Percentiles rank a stretch among this genome's conserved stretches.
Conservation (phyloP, 106 monocot species). For the Narthecium ossifragum region DNA sequence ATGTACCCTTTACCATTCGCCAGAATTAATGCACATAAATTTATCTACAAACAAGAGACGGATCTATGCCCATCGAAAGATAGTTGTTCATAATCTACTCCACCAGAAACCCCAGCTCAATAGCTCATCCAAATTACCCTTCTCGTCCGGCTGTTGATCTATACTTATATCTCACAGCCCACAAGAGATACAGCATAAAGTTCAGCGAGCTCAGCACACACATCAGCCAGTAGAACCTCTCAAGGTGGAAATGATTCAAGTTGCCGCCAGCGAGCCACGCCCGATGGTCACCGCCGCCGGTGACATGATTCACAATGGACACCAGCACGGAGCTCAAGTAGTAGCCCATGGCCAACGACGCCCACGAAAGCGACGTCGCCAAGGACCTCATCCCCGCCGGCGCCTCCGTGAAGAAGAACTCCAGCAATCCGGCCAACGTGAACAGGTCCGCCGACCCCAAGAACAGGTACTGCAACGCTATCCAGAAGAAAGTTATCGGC, state of each 20-base stretch:
- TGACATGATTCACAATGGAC: constrained; percentile 49
- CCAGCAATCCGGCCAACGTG: constrained; percentile 73
- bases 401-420: constrained; percentile 90
- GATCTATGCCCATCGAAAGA: no score
- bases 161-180: constrained; percentile 60
- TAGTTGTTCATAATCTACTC: no score
- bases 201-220: constrained; percentile 52
- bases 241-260: constrained; percentile 52
- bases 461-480: constrained; percentile 78
- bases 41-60: no score
- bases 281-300: constrained; percentile 12
- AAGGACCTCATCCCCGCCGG: constrained; percentile 68
- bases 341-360: constrained; percentile 76
- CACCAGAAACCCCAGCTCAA: no score
- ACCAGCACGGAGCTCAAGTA: constrained; percentile 80
- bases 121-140: constrained; percentile 2
- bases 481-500: constrained; percentile 83
- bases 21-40: no score
- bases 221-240: constrained; percentile 91
- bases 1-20: no score
- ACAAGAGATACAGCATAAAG: constrained; percentile 44
- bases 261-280: constrained; percentile 56
- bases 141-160: constrained; percentile 15
- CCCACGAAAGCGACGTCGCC: constrained; percentile 68
- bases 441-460: constrained; percentile 80